Evolutionary conservation across 768 basidiomycete genomes (phyloP).

Genomic region (Termitomyces sp.): DNA sequence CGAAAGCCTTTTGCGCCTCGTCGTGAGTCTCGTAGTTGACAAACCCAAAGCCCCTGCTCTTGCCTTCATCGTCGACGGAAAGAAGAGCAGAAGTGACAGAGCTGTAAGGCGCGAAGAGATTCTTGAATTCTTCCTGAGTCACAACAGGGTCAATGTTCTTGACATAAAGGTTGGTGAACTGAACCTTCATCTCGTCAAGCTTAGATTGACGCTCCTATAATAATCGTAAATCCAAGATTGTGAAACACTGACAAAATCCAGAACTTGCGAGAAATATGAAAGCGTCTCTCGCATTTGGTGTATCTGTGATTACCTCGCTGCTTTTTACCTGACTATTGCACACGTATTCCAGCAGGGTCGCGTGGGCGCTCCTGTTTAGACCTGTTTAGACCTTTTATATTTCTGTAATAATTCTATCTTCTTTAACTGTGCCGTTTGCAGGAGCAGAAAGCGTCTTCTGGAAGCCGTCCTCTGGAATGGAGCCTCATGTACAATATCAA

Average conservation of each 20-base stretch:
- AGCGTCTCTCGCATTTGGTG: too few relatives aligned
- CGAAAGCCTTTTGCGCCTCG: slow-evolving; percentile 86
- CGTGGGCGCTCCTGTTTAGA: too few relatives aligned
- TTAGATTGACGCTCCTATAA: slow-evolving; percentile 92
- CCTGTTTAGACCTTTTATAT: too few relatives aligned
- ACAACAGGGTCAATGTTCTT: slow-evolving; percentile 92
- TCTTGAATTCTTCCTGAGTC: slow-evolving; percentile 80
- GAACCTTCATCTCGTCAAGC: slow-evolving; percentile 94
- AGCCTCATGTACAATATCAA: too few relatives aligned
- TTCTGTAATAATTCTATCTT: neutral
- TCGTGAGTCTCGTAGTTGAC: slow-evolving; percentile 96
- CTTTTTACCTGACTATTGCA: too few relatives aligned
- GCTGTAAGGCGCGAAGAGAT: slow-evolving; percentile 76
- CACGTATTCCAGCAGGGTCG: too few relatives aligned
- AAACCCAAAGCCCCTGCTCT: slow-evolving; percentile 96
- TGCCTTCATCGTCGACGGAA: slow-evolving; percentile 81
- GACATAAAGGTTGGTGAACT: slow-evolving; percentile 98
- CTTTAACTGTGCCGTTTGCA: too few relatives aligned
- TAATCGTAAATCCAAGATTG: neutral
- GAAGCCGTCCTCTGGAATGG: too few relatives aligned
- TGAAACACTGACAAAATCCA: slow-evolving; percentile 49
- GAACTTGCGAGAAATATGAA: slow-evolving; percentile 61
- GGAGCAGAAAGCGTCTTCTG: too few relatives aligned
- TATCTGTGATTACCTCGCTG: too few relatives aligned
- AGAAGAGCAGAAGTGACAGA: slow-evolving; percentile 86